A percentile compares a stretch with the other conserved stretches of the same genome.
These are phyloP conservation scores for Candida orba DNA, from an alignment of 805 yeast species.

Conservation along the genomic window DNA sequence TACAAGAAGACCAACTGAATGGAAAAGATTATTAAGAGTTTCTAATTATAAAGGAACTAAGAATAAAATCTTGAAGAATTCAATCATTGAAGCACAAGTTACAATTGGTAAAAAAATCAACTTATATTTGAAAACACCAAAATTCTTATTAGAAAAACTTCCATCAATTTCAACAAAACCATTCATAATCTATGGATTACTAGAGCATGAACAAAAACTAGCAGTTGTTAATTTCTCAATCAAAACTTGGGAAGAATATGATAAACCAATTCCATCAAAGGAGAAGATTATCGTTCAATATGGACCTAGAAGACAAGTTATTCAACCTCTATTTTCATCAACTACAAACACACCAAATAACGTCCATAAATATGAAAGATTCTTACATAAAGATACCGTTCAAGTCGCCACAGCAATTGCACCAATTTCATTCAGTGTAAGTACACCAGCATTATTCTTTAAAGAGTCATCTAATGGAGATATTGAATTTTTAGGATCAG, in stretches of 20 bases:
- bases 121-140: constrained; percentile 54
- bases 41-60: constrained; percentile 71
- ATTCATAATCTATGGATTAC: constrained; percentile 62
- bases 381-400: constrained; percentile 67
- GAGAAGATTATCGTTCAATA: constrained; percentile 80
- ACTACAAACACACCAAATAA: constrained; percentile 72
- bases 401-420: constrained; percentile 82
- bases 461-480: constrained; percentile 38
- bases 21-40: constrained; percentile 69
- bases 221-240: constrained; percentile 78
- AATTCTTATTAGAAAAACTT: constrained; percentile 35
- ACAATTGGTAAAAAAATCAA: constrained; percentile 59
- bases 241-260: constrained; percentile 85
- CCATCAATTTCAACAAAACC: constrained; percentile 39
- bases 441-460: constrained; percentile 80
- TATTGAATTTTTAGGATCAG: constrained; percentile 76
- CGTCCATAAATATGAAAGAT: constrained; percentile 81
- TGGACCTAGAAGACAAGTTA: constrained; percentile 83
- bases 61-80: constrained; percentile 58
- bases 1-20: constrained; percentile 65
- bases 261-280: constrained; percentile 77
- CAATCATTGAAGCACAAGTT: constrained; percentile 37
- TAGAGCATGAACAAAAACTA: constrained; percentile 80
- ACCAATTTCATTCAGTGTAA: constrained; percentile 69
- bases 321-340: constrained; percentile 78